These are phyloP conservation scores for Purpureocillium takamizusanense DNA, from an alignment of 2,329 filamentous ascomycete species.

Conservation along the genomic window DNA sequence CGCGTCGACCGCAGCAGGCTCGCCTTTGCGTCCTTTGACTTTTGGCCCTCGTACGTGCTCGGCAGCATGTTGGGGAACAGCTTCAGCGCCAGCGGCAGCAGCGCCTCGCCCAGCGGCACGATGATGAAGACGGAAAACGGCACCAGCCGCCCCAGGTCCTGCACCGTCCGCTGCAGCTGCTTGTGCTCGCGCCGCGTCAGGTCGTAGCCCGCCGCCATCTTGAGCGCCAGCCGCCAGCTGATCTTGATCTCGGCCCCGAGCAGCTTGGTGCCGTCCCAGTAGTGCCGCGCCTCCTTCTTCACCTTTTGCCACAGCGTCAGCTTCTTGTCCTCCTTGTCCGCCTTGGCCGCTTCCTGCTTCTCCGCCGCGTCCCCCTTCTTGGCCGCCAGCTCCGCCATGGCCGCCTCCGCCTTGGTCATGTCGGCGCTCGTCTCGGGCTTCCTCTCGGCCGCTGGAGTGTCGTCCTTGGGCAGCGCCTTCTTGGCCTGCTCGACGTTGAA, in stretches of 20 bases:
- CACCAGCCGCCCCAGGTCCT: conserved; percentile 84
- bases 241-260: conserved; percentile 88
- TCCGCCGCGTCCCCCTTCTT: conserved; percentile 53
- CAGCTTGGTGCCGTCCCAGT: conserved; percentile 98
- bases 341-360: conserved; percentile 47
- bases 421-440: conserved; percentile 21
- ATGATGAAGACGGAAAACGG: conserved; percentile 97
- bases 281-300: conserved; percentile 88
- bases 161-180: conserved; percentile 86
- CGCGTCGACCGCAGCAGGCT: conserved; percentile 71
- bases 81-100: conserved; percentile 84
- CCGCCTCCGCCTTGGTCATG: conserved; percentile 29
- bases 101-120: conserved; percentile 88
- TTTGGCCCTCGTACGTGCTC: conserved; percentile 91
- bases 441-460: conserved; percentile 19
- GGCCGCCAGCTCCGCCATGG: conserved; percentile 52
- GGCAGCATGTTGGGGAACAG: conserved; percentile 96
- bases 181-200: conserved; percentile 87
- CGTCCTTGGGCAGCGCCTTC: conserved; percentile 63
- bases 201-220: conserved; percentile 98
- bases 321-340: conserved; percentile 69
- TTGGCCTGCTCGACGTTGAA: conserved; percentile 88
- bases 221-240: conserved; percentile 80
- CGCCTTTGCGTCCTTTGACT: conserved; percentile 83
- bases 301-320: conserved; percentile 84